These are phyloP conservation scores for Physaria fendleri DNA, from an alignment of 345 rosid genomes.

Conservation along the genomic window DNA sequence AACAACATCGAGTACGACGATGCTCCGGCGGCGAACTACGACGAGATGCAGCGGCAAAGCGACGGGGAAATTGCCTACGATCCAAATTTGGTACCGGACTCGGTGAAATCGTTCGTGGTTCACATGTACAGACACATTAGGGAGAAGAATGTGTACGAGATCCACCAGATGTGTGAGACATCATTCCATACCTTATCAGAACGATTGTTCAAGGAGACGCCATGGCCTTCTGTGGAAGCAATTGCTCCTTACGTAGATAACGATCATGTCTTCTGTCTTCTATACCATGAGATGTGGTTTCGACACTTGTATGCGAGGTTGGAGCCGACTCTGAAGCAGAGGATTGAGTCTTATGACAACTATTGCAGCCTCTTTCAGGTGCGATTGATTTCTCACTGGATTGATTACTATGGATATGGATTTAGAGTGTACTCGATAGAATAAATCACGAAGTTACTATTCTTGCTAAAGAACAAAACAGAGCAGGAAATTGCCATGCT, in stretches of 20 bases:
- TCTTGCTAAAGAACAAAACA: constrained; percentile 88
- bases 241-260: constrained; percentile 80
- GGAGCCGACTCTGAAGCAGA: constrained; percentile 81
- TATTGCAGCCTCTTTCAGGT: constrained; percentile 88
- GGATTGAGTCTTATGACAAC: constrained; percentile 97
- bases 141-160: constrained; percentile 97
- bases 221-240: constrained; percentile 96
- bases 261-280: constrained; percentile 88
- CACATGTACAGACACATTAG: constrained; percentile 97
- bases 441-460: too few relatives aligned
- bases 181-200: constrained; percentile 89
- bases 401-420: too few relatives aligned
- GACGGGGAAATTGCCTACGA: constrained; percentile 54
- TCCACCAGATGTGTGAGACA: constrained; percentile 97
- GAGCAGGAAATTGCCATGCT: constrained; percentile 85
- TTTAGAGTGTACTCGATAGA: too few relatives aligned
- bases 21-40: constrained; percentile 33
- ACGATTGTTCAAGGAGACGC: constrained; percentile 84
- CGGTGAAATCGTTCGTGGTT: constrained; percentile 82
- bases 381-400: too few relatives aligned
- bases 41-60: constrained; percentile 10
- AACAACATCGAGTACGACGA: constrained; percentile 50
- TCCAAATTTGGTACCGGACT: constrained; percentile 92
- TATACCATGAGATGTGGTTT: constrained; percentile 99
- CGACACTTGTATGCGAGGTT: constrained; percentile 90